Evolutionary conservation across 257 asterid species (phyloP).

Genomic region (Henckelia pumila): DNA sequence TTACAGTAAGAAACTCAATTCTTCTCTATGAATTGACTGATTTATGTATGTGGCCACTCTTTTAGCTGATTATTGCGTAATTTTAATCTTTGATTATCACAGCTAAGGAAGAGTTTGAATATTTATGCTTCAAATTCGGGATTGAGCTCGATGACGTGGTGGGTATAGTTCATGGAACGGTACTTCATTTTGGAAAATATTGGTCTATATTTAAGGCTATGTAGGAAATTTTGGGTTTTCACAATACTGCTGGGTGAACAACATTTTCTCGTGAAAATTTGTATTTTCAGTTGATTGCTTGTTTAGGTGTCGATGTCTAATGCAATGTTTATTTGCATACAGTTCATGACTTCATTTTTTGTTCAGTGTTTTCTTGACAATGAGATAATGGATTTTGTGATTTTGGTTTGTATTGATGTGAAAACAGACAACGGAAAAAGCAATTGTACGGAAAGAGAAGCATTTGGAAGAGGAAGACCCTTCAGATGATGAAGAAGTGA

Average conservation of each 20-base stretch:
- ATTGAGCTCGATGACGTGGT: not conserved
- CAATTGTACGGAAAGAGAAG: conserved; percentile 83
- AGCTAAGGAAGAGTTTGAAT: conserved; percentile 1
- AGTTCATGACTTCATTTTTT: too few species aligned
- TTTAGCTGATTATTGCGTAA: not conserved
- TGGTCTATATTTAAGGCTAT: not conserved
- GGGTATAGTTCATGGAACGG: not conserved
- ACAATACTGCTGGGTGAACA: too few species aligned
- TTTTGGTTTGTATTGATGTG: conserved; percentile 5
- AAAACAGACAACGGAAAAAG: conserved; percentile 84
- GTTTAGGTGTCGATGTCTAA: too few species aligned
- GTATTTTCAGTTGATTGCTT: too few species aligned
- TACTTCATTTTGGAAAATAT: not conserved
- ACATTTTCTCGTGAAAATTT: too few species aligned
- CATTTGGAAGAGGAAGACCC: conserved; percentile 71
- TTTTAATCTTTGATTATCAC: not conserved
- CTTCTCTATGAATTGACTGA: not conserved
- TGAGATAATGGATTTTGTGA: too few species aligned
- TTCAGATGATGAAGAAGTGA: conserved; percentile 76
- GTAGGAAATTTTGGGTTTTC: not conserved
- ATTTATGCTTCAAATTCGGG: not conserved
- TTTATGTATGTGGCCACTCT: not conserved
- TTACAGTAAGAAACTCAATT: conserved; percentile 46
- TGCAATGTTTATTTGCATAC: too few species aligned
- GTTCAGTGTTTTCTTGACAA: too few species aligned